Evolutionary conservation across 129 eudicot genomes (phyloP).

Genomic region (Apium graveolens): DNA sequence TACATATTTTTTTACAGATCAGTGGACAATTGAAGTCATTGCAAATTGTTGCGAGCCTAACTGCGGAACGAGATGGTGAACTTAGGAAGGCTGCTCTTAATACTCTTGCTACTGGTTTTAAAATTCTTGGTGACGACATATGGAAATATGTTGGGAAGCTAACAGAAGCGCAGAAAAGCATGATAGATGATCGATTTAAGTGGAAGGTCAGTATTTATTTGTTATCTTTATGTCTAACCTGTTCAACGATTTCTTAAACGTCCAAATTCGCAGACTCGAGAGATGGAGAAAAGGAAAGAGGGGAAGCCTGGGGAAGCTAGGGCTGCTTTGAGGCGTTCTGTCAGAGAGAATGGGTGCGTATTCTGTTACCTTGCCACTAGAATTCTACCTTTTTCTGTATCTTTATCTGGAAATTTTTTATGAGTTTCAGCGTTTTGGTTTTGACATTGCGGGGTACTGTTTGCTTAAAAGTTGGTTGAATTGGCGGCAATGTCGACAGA

Average conservation of each 20-base stretch:
- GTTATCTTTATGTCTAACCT: background rate
- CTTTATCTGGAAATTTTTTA: background rate
- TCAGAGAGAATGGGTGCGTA: slow-evolving; percentile 85
- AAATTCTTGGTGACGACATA: slow-evolving; percentile 96
- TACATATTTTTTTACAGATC: slow-evolving; percentile 35
- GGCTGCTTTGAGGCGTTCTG: slow-evolving; percentile 86
- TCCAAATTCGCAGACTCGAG: slow-evolving; percentile 52
- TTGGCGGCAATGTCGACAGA: background rate
- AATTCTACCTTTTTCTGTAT: background rate
- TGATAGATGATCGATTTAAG: slow-evolving; percentile 94
- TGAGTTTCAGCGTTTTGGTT: background rate
- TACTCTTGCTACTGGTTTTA: slow-evolving; percentile 82
- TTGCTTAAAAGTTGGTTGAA: background rate
- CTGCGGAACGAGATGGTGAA: slow-evolving; percentile 98
- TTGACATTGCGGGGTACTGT: background rate
- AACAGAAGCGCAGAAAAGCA: slow-evolving; percentile 93
- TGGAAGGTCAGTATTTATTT: slow-evolving; percentile 54
- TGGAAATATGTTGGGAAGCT: slow-evolving; percentile 94
- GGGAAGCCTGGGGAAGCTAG: slow-evolving; percentile 96
- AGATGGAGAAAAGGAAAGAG: slow-evolving; percentile 91
- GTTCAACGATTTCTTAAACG: background rate
- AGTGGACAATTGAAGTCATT: slow-evolving; percentile 71
- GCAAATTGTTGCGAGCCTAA: slow-evolving; percentile 94
- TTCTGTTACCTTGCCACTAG: background rate
- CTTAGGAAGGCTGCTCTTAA: slow-evolving; percentile 90